Percentiles rank a stretch among this genome's conserved stretches.
phyloP scores from a whole-genome alignment of 2,329 filamentous ascomycete genomes.

The Parascedosporium putredinis region DNA sequence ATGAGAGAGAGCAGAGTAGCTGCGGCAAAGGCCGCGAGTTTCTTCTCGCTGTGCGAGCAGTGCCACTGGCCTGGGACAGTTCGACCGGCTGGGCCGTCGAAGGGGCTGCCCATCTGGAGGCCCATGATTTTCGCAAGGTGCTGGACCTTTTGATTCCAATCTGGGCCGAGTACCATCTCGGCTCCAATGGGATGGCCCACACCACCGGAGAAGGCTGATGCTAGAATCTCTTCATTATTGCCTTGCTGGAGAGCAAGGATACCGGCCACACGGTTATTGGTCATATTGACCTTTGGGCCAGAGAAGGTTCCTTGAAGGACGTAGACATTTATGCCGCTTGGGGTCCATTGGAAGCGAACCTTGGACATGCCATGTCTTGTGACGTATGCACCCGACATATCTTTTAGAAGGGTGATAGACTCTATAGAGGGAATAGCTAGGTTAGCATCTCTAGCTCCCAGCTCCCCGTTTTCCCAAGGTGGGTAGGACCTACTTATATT shows the following conservation, averaged over 20 bases:
- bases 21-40: constrained; percentile 24
- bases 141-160: constrained; percentile 22
- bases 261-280: neutral
- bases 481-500: no score
- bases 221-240: neutral
- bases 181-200: neutral
- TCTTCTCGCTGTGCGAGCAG: constrained; percentile 28
- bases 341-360: neutral
- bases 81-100: neutral
- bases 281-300: neutral
- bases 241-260: neutral
- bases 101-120: constrained; percentile 18
- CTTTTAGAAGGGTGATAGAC: no score
- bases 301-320: neutral
- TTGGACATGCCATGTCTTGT: neutral
- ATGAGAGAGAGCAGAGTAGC: constrained; percentile 16
- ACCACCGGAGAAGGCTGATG: neutral
- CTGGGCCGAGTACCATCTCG: neutral
- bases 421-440: neutral
- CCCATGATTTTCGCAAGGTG: constrained; percentile 19
- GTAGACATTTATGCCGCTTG: neutral
- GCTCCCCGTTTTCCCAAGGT: no score
- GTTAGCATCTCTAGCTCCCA: no score
- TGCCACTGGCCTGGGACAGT: constrained; percentile 11
- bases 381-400: neutral